phyloP scores from a whole-genome alignment of 108 stramenopile genomes.

The Tribonema minus region DNA sequence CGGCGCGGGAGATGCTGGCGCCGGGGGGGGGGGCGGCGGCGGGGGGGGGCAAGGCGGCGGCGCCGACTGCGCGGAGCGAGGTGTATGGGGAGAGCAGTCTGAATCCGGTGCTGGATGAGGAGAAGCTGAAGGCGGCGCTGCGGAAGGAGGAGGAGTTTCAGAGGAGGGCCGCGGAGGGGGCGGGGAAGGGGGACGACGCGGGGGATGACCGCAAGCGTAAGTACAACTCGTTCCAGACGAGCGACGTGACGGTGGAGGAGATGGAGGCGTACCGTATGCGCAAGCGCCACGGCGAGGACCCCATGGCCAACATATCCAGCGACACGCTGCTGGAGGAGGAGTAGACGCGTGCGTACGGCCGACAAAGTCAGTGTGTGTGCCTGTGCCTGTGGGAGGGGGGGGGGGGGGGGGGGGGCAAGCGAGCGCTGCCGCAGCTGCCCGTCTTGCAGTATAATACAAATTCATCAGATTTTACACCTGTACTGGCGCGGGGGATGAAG shows the following conservation, averaged over 20 bases:
- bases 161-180: slow-evolving; percentile 35
- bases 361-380: no score
- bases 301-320: slow-evolving; percentile 75
- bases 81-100: no score
- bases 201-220: slow-evolving; percentile 67
- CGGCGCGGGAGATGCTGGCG: slow-evolving; percentile 26
- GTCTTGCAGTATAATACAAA: no score
- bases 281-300: slow-evolving; percentile 65
- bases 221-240: slow-evolving; percentile 71
- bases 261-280: slow-evolving; percentile 90
- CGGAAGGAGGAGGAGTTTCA: slow-evolving; percentile 57
- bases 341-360: no score
- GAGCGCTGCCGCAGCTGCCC: no score
- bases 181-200: slow-evolving; percentile 30
- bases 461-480: no score
- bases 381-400: no score
- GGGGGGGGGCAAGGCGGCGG: slow-evolving; percentile 68
- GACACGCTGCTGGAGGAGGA: slow-evolving; percentile 45
- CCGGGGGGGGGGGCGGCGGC: no score
- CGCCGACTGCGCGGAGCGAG: no score
- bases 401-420: no score
- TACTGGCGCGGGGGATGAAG: no score
- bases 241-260: slow-evolving; percentile 76
- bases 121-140: slow-evolving; percentile 72
- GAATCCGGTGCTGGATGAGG: slow-evolving; percentile 65